phyloP scores from a whole-genome alignment of 257 asterid genomes.

The Capsicum rhomboideum region DNA sequence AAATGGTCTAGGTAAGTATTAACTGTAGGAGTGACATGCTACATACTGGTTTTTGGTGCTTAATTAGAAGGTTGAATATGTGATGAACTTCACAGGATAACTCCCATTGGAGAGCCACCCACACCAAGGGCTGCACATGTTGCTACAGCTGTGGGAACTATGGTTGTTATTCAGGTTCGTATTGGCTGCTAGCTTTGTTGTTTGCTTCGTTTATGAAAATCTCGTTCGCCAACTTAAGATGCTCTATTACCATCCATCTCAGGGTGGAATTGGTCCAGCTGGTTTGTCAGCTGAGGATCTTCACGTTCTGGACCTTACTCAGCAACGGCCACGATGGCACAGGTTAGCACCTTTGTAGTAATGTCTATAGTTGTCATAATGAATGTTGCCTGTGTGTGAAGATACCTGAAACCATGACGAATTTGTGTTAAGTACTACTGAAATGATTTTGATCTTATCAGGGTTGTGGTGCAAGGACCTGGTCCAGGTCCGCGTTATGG shows the following conservation, averaged over 20 bases:
- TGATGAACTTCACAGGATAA: constrained; percentile 42
- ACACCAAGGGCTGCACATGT: constrained; percentile 99
- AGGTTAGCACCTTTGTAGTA: constrained; percentile 39
- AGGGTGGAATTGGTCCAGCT: constrained; percentile 84
- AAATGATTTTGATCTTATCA: constrained; percentile 11
- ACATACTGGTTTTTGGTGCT: not conserved
- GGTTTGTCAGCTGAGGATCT: constrained; percentile 83
- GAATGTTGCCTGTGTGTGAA: not conserved
- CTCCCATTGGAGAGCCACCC: constrained; percentile 99
- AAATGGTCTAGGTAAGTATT: constrained; percentile 86
- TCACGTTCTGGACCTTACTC: constrained; percentile 73
- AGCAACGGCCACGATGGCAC: constrained; percentile 85
- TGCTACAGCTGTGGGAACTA: constrained; percentile 98
- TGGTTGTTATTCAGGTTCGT: constrained; percentile 98
- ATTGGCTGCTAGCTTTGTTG: not conserved
- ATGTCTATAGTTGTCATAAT: not conserved
- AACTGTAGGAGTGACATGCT: not conserved
- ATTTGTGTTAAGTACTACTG: constrained; percentile 1
- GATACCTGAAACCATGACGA: not conserved
- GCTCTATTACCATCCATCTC: constrained; percentile 8
- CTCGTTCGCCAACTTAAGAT: not conserved
- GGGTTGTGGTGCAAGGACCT: constrained; percentile 99
- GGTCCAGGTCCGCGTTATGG: constrained; percentile 99
- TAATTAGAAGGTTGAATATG: constrained; percentile 3
- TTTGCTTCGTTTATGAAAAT: not conserved